Percentiles rank a stretch among this genome's conserved stretches.
Conservation (phyloP, 2,329 filamentous ascomycete species). For the Beauveria australis region DNA sequence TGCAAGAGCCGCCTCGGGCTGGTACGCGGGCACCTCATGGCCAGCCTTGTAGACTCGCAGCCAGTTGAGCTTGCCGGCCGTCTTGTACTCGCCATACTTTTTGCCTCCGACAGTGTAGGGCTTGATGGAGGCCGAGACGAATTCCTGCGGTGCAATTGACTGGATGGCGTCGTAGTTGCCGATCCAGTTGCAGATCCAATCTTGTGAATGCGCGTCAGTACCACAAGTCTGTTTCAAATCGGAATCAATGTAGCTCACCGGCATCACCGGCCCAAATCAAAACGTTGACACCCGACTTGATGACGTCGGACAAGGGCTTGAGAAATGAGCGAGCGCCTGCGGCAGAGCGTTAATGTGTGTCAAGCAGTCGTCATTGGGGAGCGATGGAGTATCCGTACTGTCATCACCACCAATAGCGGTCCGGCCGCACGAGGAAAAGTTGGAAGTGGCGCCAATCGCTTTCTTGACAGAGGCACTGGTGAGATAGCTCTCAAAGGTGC, state of each 20-base stretch:
- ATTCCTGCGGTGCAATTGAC: slow-evolving; percentile 33
- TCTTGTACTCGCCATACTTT: slow-evolving; percentile 42
- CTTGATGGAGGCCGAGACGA: slow-evolving; percentile 31
- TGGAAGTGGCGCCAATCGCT: slow-evolving; percentile 34
- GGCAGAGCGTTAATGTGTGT: neutral
- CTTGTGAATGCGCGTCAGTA: slow-evolving; percentile 17
- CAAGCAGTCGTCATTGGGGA: too few species aligned
- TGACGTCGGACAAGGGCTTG: slow-evolving; percentile 32
- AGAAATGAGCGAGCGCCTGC: slow-evolving; percentile 36
- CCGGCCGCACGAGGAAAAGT: neutral
- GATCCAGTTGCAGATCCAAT: slow-evolving; percentile 52
- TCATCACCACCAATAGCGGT: neutral
- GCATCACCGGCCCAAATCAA: slow-evolving; percentile 49
- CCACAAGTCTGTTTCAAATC: neutral
- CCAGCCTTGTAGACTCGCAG: slow-evolving; percentile 39
- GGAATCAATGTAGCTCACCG: slow-evolving; percentile 16
- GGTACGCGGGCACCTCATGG: slow-evolving; percentile 24
- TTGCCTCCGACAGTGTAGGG: slow-evolving; percentile 41
- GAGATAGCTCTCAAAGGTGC: slow-evolving; percentile 34
- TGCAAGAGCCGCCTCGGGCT: slow-evolving; percentile 13
- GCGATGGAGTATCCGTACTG: neutral
- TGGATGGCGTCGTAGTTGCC: slow-evolving; percentile 41
- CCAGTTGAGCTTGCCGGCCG: slow-evolving; percentile 39
- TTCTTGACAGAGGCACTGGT: slow-evolving; percentile 25
- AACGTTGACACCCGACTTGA: slow-evolving; percentile 39